Base-by-base conservation (phyloP, 495 filamentous ascomycete genomes). In the Lasiosphaeria ovina region DNA sequence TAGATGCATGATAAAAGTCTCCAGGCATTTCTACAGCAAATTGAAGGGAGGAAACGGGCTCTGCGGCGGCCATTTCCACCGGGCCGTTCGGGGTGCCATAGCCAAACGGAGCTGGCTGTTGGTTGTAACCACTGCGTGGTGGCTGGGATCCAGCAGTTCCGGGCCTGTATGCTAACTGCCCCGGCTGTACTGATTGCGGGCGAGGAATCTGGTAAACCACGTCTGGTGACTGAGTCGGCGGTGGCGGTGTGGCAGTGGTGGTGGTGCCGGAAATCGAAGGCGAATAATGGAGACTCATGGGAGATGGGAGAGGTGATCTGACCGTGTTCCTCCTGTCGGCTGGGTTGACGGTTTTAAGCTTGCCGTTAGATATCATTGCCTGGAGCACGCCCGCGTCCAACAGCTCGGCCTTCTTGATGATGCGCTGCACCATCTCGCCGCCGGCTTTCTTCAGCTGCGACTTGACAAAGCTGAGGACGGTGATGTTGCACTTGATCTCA, bases 401-500 rank as follows among this genome's bases (percentile, higher is more conserved):
- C 33, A 81, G 60, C 66, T 80, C 79, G 3, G 87, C 84, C 71
- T 88, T 89, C 71, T 85, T 84, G 35, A 92, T 82, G 57, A 92
- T 78, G 14, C 86, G 77, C 58, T 81, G 75, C 0, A 91, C 85
- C 70, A 93, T 80, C 56, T 85, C 79, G 51, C 76, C 79, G 59
- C 86, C 83, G 5, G 87, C 80, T 58, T 85, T 82, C 67, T 87
- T 88, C 61, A 89, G 75, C 59, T 87, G 87, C 63, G 77, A 78
- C 74, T 87, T 90, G 45, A 93, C 88, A 60, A 90, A 89, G 11
- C 75, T 69, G 4, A 84, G 77, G 66, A 90, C 75, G 58, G 87
- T 79, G 38, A 89, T 72, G 63, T 91, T 91, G 76, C 85, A 89
- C 66, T 81, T 81, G 73, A 93, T 85, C 54, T 89, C 84, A 44